phyloP scores from a whole-genome alignment of 1,284 basidiomycete genomes.

The Sporisorium graminicola region DNA sequence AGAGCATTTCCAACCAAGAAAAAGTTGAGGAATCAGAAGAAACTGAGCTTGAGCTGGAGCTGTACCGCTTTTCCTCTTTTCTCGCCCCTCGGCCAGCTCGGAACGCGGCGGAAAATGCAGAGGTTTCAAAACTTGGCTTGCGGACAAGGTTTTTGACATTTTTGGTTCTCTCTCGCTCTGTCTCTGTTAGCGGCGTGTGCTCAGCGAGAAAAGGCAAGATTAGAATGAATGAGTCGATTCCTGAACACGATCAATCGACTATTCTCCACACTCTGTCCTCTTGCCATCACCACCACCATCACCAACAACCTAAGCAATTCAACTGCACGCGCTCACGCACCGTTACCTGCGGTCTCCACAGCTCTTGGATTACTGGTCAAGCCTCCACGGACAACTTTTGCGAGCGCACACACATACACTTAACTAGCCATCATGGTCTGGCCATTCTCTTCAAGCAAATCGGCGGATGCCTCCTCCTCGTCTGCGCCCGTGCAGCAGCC shows the following conservation, averaged over 20 bases:
- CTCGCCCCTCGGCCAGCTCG: neutral
- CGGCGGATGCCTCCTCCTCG: slow-evolving; percentile 33
- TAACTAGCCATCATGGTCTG: slow-evolving; percentile 41
- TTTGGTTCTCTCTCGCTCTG: slow-evolving; percentile 1
- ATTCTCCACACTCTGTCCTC: neutral
- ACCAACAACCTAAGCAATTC: neutral
- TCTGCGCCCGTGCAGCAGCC: slow-evolving; percentile 24
- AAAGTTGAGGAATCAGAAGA: slow-evolving; percentile 41
- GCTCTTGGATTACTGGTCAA: neutral
- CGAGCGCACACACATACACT: neutral
- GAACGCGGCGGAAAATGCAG: slow-evolving; percentile 37
- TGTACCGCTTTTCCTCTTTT: slow-evolving; percentile 3
- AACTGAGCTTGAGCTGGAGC: slow-evolving; percentile 3
- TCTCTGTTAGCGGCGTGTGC: slow-evolving; percentile 1
- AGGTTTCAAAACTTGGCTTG: slow-evolving; percentile 7
- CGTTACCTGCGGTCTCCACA: neutral
- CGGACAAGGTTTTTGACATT: slow-evolving; percentile 15
- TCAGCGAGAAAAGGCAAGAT: slow-evolving; percentile 11
- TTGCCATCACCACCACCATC: neutral
- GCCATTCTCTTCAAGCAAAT: slow-evolving; percentile 48
- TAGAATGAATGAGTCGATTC: neutral
- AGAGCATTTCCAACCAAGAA: slow-evolving; percentile 1
- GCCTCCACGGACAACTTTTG: neutral
- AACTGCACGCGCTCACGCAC: neutral
- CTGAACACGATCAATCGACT: too few relatives aligned